A percentile compares a stretch with the other conserved stretches of the same genome.
Conservation (phyloP, 768 basidiomycete species). For the Psilocybe cyanescens region DNA sequence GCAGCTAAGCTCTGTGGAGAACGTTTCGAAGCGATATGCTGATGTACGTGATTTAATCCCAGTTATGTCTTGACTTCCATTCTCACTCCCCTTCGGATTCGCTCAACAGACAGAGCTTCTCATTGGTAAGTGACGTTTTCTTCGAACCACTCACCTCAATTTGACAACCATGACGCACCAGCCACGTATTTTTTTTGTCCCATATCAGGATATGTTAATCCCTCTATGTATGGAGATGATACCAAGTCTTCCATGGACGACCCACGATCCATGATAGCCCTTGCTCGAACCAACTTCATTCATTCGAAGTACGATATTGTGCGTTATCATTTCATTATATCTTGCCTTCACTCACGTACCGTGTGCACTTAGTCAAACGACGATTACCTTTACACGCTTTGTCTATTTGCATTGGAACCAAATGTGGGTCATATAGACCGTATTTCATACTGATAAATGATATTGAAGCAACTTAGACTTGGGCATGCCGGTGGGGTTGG, state of each 20-base stretch:
- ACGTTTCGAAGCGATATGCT: conserved; percentile 40
- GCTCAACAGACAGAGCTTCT: conserved; percentile 41
- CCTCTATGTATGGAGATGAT: conserved; percentile 5
- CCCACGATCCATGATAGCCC: conserved; percentile 37
- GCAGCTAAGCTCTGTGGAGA: conserved; percentile 33
- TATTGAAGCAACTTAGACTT: conserved; percentile 29
- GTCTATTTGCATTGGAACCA: conserved; percentile 34
- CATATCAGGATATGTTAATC: conserved; percentile 14
- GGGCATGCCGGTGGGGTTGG: conserved; percentile 48
- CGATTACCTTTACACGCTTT: conserved; percentile 35
- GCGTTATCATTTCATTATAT: conserved; percentile 10
- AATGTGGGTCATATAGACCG: conserved; percentile 6
- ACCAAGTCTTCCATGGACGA: conserved; percentile 20
- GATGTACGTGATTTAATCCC: conserved; percentile 36
- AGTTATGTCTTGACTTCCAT: not conserved
- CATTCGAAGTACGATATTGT: conserved; percentile 43
- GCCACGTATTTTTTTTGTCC: conserved; percentile 38
- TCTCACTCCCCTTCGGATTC: not conserved
- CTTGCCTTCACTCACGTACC: not conserved
- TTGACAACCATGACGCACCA: conserved; percentile 9
- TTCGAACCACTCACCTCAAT: not conserved
- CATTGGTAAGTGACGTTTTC: conserved; percentile 30
- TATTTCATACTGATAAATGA: too few species aligned
- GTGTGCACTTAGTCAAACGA: conserved; percentile 29
- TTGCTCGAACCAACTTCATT: conserved; percentile 42